These are phyloP conservation scores for Eucommia ulmoides DNA, from an alignment of 257 asterid species.

Conservation along the genomic window DNA sequence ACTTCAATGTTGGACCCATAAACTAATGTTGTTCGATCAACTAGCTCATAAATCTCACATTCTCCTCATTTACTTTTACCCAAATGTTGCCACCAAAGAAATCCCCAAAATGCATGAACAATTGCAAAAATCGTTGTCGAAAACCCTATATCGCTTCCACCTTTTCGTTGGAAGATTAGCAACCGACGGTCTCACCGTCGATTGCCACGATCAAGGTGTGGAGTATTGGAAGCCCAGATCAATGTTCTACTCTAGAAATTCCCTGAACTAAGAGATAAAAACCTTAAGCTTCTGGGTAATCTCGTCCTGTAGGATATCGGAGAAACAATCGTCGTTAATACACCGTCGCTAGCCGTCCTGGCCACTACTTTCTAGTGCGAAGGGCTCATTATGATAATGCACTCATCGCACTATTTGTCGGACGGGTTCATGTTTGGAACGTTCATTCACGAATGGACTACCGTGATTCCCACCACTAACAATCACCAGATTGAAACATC, in stretches of 20 bases:
- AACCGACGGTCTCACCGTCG: constrained; percentile 1
- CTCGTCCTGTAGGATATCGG: not conserved
- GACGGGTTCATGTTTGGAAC: no score
- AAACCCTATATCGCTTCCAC: constrained; percentile 3
- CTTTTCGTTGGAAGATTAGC: constrained; percentile 12
- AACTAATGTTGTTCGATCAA: constrained; percentile 11
- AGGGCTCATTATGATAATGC: not conserved
- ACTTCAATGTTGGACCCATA: not conserved
- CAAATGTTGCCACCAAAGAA: not conserved
- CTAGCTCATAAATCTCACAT: constrained; percentile 1
- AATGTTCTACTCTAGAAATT: constrained; percentile 4
- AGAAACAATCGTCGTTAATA: not conserved
- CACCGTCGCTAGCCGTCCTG: not conserved
- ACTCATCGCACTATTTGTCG: not conserved
- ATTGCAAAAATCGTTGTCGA: constrained; percentile 4
- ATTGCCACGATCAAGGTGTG: constrained; percentile 14
- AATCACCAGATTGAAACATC: no score
- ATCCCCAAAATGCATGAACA: not conserved
- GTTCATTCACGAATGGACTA: no score
- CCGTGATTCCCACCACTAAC: no score
- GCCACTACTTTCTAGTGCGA: not conserved
- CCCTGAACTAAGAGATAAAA: not conserved
- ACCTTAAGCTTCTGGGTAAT: constrained; percentile 1
- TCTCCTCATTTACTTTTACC: constrained; percentile 11
- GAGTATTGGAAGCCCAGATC: constrained; percentile 9